These are phyloP conservation scores for Amyloporia xantha DNA, from an alignment of 768 basidiomycete genomes.

Conservation along the genomic window DNA sequence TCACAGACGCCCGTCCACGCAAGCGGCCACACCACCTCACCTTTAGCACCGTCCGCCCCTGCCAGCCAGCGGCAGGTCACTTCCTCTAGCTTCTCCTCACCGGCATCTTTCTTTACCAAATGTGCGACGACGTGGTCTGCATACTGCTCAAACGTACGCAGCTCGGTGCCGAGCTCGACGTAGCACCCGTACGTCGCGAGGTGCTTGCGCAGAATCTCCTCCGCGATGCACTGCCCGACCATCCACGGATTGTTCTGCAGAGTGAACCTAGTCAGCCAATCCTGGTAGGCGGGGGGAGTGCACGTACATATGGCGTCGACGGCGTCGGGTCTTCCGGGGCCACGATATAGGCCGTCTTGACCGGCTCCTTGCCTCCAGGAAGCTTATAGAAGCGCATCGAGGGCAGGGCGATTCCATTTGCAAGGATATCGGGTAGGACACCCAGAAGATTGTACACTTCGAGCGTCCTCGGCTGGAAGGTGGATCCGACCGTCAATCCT, in stretches of 20 bases:
- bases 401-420: neutral
- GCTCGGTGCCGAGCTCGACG: conserved; percentile 31
- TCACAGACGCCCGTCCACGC: neutral
- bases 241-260: neutral
- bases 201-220: conserved; percentile 26
- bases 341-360: conserved; percentile 3
- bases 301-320: conserved; percentile 10
- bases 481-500: neutral
- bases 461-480: conserved; percentile 15
- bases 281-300: neutral
- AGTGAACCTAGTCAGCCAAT: neutral
- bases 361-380: conserved; percentile 10
- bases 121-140: conserved; percentile 25
- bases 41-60: conserved; percentile 36
- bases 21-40: too few relatives aligned
- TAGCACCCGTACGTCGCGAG: conserved; percentile 18
- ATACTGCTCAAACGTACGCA: conserved; percentile 28
- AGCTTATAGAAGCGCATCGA: conserved; percentile 13
- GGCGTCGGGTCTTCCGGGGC: conserved; percentile 5
- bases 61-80: conserved; percentile 29
- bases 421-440: conserved; percentile 10
- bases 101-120: conserved; percentile 19
- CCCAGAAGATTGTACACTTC: conserved; percentile 18
- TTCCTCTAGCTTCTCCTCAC: conserved; percentile 21
- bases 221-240: conserved; percentile 17